Conservation (phyloP, 108 stramenopile species). For the Pseudonitzschia delicatissima region DNA sequence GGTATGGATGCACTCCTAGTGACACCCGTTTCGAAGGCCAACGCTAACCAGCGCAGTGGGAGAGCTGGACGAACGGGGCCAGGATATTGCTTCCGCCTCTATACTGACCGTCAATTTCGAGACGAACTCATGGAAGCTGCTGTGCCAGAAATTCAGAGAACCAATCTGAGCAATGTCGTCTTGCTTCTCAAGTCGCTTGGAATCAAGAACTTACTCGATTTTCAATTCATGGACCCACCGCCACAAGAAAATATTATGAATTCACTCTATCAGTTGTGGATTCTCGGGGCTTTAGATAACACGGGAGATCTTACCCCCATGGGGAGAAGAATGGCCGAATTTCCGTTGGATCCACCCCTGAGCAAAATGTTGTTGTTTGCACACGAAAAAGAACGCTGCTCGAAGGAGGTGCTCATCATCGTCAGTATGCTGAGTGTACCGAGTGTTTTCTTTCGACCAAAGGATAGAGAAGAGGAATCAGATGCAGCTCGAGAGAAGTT, state of each 20-base stretch:
- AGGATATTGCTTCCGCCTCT: slow-evolving; percentile 96
- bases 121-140: slow-evolving; percentile 93
- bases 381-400: slow-evolving; percentile 83
- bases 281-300: slow-evolving; percentile 96
- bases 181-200: slow-evolving; percentile 96
- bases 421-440: slow-evolving; percentile 98
- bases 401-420: slow-evolving; percentile 91
- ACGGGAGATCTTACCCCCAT: slow-evolving; percentile 88
- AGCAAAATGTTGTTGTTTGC: slow-evolving; percentile 97
- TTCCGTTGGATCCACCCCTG: slow-evolving; percentile 95
- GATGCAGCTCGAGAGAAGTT: slow-evolving; percentile 98
- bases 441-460: slow-evolving; percentile 93
- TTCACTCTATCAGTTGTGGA: slow-evolving; percentile 97
- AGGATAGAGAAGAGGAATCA: slow-evolving; percentile 97
- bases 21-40: slow-evolving; percentile 95
- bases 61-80: slow-evolving; percentile 96
- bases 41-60: slow-evolving; percentile 96
- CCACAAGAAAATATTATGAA: slow-evolving; percentile 97
- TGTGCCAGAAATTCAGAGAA: slow-evolving; percentile 99
- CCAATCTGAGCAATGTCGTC: slow-evolving; percentile 98
- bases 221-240: slow-evolving; percentile 99
- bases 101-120: slow-evolving; percentile 93
- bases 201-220: slow-evolving; percentile 88
- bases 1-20: slow-evolving; percentile 99
- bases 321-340: slow-evolving; percentile 95